Base-by-base conservation (phyloP, 306 rosid genomes). In the Benincasa hispida region DNA sequence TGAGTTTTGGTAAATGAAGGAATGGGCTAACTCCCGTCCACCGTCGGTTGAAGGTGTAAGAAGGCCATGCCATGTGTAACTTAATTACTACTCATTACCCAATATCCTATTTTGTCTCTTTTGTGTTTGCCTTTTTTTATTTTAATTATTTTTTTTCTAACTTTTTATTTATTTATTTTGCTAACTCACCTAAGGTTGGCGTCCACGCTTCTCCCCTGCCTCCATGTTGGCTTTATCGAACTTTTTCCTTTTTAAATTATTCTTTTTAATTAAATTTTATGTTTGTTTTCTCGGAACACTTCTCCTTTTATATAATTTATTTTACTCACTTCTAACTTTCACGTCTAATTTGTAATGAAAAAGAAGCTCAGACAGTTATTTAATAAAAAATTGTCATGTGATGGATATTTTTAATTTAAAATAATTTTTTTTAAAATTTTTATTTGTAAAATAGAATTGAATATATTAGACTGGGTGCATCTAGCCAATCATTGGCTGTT, bases 151-250 rank as follows among this genome's bases (percentile, higher is more conserved):
- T 0, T 65, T 35, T 34, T 32, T 17, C 1, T 15, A 9, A 1
- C 2, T 30, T 7, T 15, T 32, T 62, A 4, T 47, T 48, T 15
- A 13, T 48, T 48, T 14, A 13, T 48, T 18, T 53, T 18, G 57
- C 18, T 22, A 18, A 18, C 50, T 30, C 50, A 35, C 15, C 48
- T 8, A 11, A 11, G 28, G 73, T 35, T 66, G 50, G 53, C 53
- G 73, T 66, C 73, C 73, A 66, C 73, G 73, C 73, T 39, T 66
- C 73, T 35, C 30, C 73, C 73, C 73, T 66, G 32, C 73, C 53
- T 39, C 53, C 45, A 14, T 21, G 18, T 21, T n/a, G 32, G 1
- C 18, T 66, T 66, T n/a, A 56, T 21, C 15, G 0, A 56, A 1
- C 61, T 1, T 21, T n/a, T 54, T 19, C 5, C 2, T 55, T 21